phyloP scores from a whole-genome alignment of 2,329 filamentous ascomycete species.

The Phaeomoniella chlamydospora region DNA sequence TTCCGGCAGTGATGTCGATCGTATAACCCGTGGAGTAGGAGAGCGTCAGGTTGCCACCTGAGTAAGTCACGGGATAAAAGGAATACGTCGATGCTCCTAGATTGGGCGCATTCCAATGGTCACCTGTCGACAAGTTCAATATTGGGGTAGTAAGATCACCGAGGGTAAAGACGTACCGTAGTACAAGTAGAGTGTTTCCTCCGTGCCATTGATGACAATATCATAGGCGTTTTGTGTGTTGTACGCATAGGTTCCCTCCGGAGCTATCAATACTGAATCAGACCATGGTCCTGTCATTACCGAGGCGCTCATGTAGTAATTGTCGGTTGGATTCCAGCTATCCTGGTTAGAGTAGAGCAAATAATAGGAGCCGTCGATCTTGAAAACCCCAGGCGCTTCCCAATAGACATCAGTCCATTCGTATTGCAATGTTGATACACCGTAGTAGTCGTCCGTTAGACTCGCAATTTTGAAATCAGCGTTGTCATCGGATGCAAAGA shows the following conservation, averaged over 20 bases:
- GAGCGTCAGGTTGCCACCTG: slow-evolving; percentile 21
- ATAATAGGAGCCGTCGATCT: slow-evolving; percentile 45
- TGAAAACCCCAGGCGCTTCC: slow-evolving; percentile 50
- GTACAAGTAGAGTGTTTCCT: slow-evolving; percentile 18
- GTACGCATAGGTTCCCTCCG: slow-evolving; percentile 43
- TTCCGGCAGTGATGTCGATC: background rate
- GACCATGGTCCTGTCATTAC: slow-evolving; percentile 47
- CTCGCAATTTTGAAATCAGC: slow-evolving; percentile 44
- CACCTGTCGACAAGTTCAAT: slow-evolving; percentile 46
- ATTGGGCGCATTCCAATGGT: slow-evolving; percentile 49
- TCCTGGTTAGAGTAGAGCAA: slow-evolving; percentile 48
- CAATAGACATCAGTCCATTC: slow-evolving; percentile 36
- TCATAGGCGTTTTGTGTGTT: slow-evolving; percentile 47
- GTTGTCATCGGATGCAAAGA: slow-evolving; percentile 46
- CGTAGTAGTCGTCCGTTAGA: slow-evolving; percentile 43
- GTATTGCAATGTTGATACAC: slow-evolving; percentile 33
- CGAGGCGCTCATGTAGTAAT: slow-evolving; percentile 45
- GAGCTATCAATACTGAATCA: slow-evolving; percentile 43
- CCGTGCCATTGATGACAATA: slow-evolving; percentile 26
- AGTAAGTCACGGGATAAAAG: slow-evolving; percentile 46
- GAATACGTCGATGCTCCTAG: slow-evolving; percentile 48
- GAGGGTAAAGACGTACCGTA: background rate
- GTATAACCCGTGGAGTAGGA: background rate
- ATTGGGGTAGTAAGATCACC: background rate
- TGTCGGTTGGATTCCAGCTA: slow-evolving; percentile 49